These are phyloP conservation scores for Porphyridium purpureum DNA, from an alignment of 23 red algal genomes.

Conservation along the genomic window DNA sequence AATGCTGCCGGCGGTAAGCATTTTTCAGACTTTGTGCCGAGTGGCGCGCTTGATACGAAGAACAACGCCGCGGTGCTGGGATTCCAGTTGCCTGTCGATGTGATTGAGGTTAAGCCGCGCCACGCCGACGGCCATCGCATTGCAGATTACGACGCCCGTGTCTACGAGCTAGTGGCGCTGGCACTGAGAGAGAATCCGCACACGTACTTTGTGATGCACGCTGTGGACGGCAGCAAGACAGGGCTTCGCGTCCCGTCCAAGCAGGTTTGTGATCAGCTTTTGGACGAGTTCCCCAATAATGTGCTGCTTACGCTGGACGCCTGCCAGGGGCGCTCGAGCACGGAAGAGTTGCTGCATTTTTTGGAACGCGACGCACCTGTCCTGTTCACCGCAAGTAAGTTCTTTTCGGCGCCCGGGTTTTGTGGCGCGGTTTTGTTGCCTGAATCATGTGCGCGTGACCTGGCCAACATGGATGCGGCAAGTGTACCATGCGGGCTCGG, in stretches of 20 bases:
- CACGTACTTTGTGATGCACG: constrained; percentile 40
- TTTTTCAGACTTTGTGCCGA: constrained; percentile 33
- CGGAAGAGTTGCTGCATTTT: constrained; percentile 34
- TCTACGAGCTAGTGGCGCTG: constrained; percentile 11
- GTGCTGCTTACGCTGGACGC: constrained; percentile 50
- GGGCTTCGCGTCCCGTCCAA: constrained; percentile 37
- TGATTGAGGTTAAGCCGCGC: constrained; percentile 42
- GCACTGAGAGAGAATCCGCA: constrained; percentile 1
- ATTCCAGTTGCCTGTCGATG: constrained; percentile 20
- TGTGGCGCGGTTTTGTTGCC: constrained; percentile 54
- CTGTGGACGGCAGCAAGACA: constrained; percentile 71
- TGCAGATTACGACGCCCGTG: constrained; percentile 33
- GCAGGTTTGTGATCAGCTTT: constrained; percentile 18
- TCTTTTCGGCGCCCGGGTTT: constrained; percentile 61
- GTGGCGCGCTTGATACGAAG: no score
- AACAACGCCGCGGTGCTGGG: constrained; percentile 14
- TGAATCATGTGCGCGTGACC: constrained; percentile 4
- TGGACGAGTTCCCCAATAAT: constrained; percentile 2
- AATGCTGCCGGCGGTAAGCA: constrained; percentile 46
- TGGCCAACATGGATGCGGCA: constrained; percentile 2
- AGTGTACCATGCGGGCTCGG: constrained; percentile 18
- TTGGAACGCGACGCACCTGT: constrained; percentile 20
- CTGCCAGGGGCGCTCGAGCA: constrained; percentile 46
- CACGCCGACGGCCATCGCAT: constrained; percentile 10
- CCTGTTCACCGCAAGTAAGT: constrained; percentile 48